Conservation (phyloP, 371 early-diverging fungal species). For the Mortierella sp. region DNA sequence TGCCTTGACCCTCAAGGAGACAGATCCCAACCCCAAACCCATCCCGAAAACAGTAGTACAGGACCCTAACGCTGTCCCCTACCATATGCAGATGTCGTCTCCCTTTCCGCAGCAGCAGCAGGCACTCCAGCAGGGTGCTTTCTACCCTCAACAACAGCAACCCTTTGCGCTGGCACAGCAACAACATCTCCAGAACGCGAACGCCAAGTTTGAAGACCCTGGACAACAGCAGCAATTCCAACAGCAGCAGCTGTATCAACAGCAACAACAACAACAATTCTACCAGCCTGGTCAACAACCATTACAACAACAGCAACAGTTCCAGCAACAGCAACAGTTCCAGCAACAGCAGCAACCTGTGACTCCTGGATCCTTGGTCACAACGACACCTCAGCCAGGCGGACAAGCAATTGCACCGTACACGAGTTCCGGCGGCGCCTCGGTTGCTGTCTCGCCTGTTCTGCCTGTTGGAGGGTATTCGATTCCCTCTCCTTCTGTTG, state of each 20-base stretch:
- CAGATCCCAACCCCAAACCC: neutral
- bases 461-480: conserved; percentile 30
- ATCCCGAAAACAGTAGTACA: neutral
- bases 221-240: conserved; percentile 7
- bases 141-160: conserved; percentile 17
- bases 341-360: conserved; percentile 19
- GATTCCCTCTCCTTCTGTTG: conserved; percentile 6
- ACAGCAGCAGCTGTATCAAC: neutral
- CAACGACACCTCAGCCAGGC: conserved; percentile 42
- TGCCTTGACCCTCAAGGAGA: conserved; percentile 14
- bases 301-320: conserved; percentile 8
- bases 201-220: neutral
- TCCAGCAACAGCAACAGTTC: conserved; percentile 17
- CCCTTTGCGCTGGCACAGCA: neutral
- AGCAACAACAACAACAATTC: neutral
- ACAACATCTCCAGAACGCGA: neutral
- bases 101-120: conserved; percentile 2
- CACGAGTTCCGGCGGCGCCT: conserved; percentile 28
- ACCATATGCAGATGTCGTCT: too few species aligned
- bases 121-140: neutral
- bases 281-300: neutral
- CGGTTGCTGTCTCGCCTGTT: conserved; percentile 41
- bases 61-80: neutral
- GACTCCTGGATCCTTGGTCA: conserved; percentile 33
- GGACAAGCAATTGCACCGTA: conserved; percentile 35